Evolutionary conservation across 2,329 filamentous ascomycete species (phyloP), one percentile per base, ranked within the genome.

Genomic region (Alternaria incomplexa): DNA sequence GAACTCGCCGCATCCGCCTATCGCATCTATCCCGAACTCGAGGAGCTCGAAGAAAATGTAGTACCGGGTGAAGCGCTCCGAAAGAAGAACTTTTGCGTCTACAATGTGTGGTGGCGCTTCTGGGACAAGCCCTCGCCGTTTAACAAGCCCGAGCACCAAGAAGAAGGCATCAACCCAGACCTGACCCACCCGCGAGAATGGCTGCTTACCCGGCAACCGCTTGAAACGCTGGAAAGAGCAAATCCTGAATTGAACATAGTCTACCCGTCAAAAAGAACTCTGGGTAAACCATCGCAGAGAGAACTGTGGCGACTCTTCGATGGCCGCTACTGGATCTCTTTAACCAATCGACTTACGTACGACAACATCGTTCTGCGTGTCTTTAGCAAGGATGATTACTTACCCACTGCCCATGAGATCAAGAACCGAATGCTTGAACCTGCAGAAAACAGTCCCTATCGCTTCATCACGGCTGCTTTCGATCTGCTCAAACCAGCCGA

Each of bases 251-350:
- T 55, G 7, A 17, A 60, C 4, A 45, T 63, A 4, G n/a, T 48
- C 5, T 70, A 72, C 12, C 66, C 67, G 1, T 69, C 71, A 4
- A 25, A 26, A 12, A 20, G 36, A 40, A n/a, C 0, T 0, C 36
- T 40, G n/a, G 36, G 15, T 40, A 40, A 40, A 17, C 36, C 25
- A 17, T 40, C 26, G 6, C 50, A 25, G 13, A 50, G 54, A 50
- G 44, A 40, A 30, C 25, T 56, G 50, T 85, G 79, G 75, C 76
- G 78, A 6, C 79, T 89, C 15, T 88, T 85, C 80, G 86, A 88
- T 68, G 81, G 83, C 50, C 81, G 87, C 20, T 88, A 81, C 73
- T 89, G 87, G 87, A 79, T 89, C 52, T 81, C 80, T 3, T 58
- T 88, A 11, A 70, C 74, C 26, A 79, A 84, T 17, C 58, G 36